Evolutionary conservation across 176 grass and related monocot genomes (phyloP), one percentile per base, ranked within the genome.

Genomic region (Aegilops umbellulata): DNA sequence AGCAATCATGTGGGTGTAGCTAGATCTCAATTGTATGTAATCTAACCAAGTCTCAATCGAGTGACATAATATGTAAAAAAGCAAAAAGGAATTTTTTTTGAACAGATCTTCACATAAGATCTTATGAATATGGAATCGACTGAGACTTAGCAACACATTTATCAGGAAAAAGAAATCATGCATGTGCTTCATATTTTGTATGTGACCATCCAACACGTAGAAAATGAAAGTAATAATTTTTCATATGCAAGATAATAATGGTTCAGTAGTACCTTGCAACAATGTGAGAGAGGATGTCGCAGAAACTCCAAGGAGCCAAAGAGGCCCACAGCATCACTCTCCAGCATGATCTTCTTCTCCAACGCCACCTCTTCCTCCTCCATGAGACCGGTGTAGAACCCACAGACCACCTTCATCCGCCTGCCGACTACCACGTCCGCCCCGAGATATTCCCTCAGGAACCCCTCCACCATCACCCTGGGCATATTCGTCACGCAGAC

Each of bases 391-490:
- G 88, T 94, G 70, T 87, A 94, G 65, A 92, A 91, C 1, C 95
- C 95, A 26, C 81, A 66, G 3, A 88, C 0, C 58, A 85, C 51
- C 84, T 76, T 84, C 86, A 97, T 70, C 89, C 92, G 86, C 74
- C 75, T 88, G 0, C 66, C 94, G 0, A 81, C 62, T 2, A 97
- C 94, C 53, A 23, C 19, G 22, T 90, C 84, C 2, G 82, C 74
- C 20, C 65, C 82, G 24, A 94, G 5, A 14, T 93, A 93, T 78
- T 92, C 90, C 67, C 65, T 65, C 3, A 94, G 42, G 68, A 97
- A 93, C 3, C 76, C 81, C 6, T 97, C 95, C 13, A 94, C 84
- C 90, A 97, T 97, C 7, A 97, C 90, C 65, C 86, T 80, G 0
- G 95, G 95, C 92, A 97, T 55, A 9, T 26, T 86, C 4, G 57